phyloP scores from a whole-genome alignment of 73 alveolate species.

The Urostyla sp. region DNA sequence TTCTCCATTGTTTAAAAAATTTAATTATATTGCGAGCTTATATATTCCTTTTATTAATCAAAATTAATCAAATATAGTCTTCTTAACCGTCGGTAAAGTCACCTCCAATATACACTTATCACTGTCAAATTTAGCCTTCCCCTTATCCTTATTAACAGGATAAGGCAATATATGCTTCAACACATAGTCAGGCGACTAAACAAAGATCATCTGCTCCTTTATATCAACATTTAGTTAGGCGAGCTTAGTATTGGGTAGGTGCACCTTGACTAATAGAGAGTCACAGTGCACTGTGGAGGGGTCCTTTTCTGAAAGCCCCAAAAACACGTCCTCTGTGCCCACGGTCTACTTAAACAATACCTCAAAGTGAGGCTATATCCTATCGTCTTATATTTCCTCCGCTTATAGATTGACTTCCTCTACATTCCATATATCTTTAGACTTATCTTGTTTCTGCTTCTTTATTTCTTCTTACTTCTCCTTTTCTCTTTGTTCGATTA shows the following conservation, averaged over 20 bases:
- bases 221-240: slow-evolving; percentile 89
- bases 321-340: slow-evolving; percentile 89
- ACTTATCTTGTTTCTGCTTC: slow-evolving; percentile 51
- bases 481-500: neutral
- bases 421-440: slow-evolving; percentile 87
- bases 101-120: slow-evolving; percentile 76
- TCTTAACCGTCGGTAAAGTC: slow-evolving; percentile 48
- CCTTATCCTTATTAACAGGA: slow-evolving; percentile 87
- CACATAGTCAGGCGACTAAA: slow-evolving; percentile 84
- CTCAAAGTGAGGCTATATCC: slow-evolving; percentile 76
- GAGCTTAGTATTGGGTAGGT: slow-evolving; percentile 84
- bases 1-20: neutral
- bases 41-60: too few relatives aligned
- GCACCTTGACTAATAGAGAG: slow-evolving; percentile 80
- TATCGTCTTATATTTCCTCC: slow-evolving; percentile 77
- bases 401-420: slow-evolving; percentile 82
- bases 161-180: slow-evolving; percentile 87
- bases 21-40: neutral
- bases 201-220: slow-evolving; percentile 76
- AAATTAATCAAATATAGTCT: slow-evolving; percentile 39
- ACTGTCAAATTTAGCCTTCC: slow-evolving; percentile 93
- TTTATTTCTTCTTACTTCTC: slow-evolving; percentile 31
- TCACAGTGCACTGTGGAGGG: slow-evolving; percentile 71
- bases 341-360: slow-evolving; percentile 81
- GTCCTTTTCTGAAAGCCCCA: slow-evolving; percentile 88